These are phyloP conservation scores for Omphalea diandra DNA, from an alignment of 441 rosid genomes.

Conservation along the genomic window DNA sequence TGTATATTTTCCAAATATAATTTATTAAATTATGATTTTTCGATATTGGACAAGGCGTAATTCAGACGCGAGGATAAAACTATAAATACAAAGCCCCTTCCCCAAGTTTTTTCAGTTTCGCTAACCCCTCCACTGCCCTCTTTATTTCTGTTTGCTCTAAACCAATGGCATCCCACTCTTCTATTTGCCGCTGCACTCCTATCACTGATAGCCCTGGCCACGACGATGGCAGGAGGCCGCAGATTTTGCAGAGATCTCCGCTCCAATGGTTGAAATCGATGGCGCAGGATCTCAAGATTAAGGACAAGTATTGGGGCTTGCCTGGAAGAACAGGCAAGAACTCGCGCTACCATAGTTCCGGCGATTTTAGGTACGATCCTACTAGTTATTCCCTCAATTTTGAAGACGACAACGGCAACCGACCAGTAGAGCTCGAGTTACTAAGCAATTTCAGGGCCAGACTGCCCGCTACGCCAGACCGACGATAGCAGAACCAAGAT, in stretches of 20 bases:
- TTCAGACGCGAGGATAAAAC: no score
- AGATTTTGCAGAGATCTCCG: constrained; percentile 41
- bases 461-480: constrained; percentile 53
- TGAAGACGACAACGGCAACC: constrained; percentile 39
- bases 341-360: constrained; percentile 31
- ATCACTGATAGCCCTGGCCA: constrained; percentile 11
- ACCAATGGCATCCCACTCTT: no score
- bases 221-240: constrained; percentile 10
- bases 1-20: no score
- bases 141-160: no score
- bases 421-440: constrained; percentile 36
- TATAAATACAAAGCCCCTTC: no score
- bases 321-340: constrained; percentile 33
- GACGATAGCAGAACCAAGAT: background rate
- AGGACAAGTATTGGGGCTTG: constrained; percentile 42
- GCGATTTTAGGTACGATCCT: constrained; percentile 55
- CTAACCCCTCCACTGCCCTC: no score
- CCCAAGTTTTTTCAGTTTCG: no score
- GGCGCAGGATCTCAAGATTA: constrained; percentile 45
- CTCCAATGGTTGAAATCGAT: constrained; percentile 42
- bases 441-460: constrained; percentile 41
- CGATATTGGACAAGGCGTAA: no score
- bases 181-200: constrained; percentile 46
- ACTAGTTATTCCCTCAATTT: constrained; percentile 59
- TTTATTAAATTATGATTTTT: no score